Percentiles rank a stretch among this genome's conserved stretches.
Conservation (phyloP, 371 early-diverging fungal genomes). For the Apophysomyces elegans region DNA sequence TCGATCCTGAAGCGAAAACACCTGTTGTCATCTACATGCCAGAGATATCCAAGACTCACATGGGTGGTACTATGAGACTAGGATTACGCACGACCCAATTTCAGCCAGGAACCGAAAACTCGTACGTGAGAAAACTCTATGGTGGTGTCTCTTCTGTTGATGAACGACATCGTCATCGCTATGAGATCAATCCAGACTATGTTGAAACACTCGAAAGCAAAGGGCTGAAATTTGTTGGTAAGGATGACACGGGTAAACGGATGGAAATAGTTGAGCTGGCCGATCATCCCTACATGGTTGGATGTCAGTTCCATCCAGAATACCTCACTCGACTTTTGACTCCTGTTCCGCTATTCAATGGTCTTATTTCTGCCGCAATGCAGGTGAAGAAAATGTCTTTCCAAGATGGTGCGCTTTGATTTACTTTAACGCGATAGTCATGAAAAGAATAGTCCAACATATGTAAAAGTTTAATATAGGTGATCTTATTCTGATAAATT, state of each 20-base stretch:
- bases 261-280: constrained; percentile 97
- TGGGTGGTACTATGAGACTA: constrained; percentile 98
- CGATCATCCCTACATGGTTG: constrained; percentile 97
- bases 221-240: constrained; percentile 93
- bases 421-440: too few relatives aligned
- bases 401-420: too few relatives aligned
- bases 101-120: constrained; percentile 61
- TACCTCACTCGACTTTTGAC: constrained; percentile 93
- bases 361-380: constrained; percentile 86
- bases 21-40: constrained; percentile 96
- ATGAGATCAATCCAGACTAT: constrained; percentile 95
- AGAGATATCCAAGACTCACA: constrained; percentile 89
- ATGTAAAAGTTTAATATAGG: too few relatives aligned
- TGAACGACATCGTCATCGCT: constrained; percentile 99
- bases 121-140: constrained; percentile 73
- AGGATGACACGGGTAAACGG: constrained; percentile 91
- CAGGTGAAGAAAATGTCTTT: too few relatives aligned
- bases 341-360: constrained; percentile 94
- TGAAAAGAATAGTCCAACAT: too few relatives aligned
- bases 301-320: constrained; percentile 99
- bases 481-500: too few relatives aligned
- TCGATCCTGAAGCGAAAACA: constrained; percentile 70
- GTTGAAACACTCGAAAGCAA: constrained; percentile 77
- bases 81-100: constrained; percentile 91
- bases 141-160: constrained; percentile 62